Evolutionary conservation across 208 protist species (phyloP).

Genomic region (Trypanosoma rangeli): DNA sequence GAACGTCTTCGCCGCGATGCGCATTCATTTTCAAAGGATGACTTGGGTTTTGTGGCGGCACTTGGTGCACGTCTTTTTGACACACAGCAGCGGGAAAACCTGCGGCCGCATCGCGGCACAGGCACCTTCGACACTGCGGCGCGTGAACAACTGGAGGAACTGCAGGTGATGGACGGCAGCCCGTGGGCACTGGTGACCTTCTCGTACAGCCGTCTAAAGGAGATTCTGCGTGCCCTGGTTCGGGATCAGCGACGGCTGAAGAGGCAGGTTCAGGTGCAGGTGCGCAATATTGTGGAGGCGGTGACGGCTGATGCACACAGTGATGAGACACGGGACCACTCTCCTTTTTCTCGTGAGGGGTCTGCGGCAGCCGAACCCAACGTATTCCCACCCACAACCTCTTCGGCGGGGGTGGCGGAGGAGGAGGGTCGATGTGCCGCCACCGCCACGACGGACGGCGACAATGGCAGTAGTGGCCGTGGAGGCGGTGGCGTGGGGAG

Average conservation of each 20-base stretch:
- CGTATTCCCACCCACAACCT: not conserved
- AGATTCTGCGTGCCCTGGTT: conserved; percentile 66
- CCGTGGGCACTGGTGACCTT: conserved; percentile 76
- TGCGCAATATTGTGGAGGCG: conserved; percentile 35
- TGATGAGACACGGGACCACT: not conserved
- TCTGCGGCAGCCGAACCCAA: too few species aligned
- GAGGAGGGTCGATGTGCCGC: not conserved
- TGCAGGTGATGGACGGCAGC: conserved; percentile 86
- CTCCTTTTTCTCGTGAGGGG: not conserved
- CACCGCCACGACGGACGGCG: not conserved
- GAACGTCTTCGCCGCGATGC: conserved; percentile 56
- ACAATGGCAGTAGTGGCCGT: not conserved
- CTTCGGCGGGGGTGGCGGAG: not conserved
- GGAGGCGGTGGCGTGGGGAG: not conserved
- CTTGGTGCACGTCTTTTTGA: conserved; percentile 72
- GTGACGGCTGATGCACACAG: conserved; percentile 6
- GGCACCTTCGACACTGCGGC: conserved; percentile 44
- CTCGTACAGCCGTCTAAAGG: conserved; percentile 74
- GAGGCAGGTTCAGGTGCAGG: conserved; percentile 56
- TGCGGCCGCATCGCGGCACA: not conserved
- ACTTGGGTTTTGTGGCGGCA: conserved; percentile 59
- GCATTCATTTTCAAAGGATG: conserved; percentile 48
- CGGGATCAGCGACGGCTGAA: conserved; percentile 63
- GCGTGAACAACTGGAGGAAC: conserved; percentile 78
- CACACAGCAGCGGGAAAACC: conserved; percentile 17